Evolutionary conservation across 2,329 filamentous ascomycete genomes (phyloP), one percentile per base, ranked within the genome.

Genomic region (Penicillium hesseltinei): DNA sequence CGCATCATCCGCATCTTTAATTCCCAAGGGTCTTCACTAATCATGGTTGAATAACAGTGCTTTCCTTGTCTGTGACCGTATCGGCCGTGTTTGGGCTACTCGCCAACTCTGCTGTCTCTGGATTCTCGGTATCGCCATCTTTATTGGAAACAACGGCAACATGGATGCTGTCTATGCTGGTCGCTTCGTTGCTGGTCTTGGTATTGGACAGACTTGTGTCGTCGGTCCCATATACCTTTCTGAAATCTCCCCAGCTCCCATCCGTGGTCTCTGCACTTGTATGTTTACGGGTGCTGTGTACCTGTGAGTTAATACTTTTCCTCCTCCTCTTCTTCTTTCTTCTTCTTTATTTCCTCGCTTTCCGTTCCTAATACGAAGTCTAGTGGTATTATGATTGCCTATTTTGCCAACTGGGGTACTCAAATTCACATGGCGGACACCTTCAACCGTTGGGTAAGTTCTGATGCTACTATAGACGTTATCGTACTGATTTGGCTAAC

Each of bases 251-350:
- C 83, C 11, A 77, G 88, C 57, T 88, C 86, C 86, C 85, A 89
- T 67, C 87, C 82, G 87, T 53, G 87, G 88, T 62, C 81, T 91
- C 25, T 90, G 87, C 68, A 88, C 87, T 3, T 85, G 83, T 65
- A 79, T 84, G 35, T 88, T 88, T 71, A 82, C 84, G 4, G 85
- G 84, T 2, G 78, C 86, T 44, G 88, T 91, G 17, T 91, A 91
- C 66, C 73, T 89, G 51, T 57, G 10, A 57, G 55, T 57, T 38
- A 8, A 35, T 51, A 9, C 11, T 33, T 5, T 13, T n/a, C n/a
- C n/a, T n/a, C n/a, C n/a, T n/a, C n/a, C n/a, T n/a, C n/a, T n/a
- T n/a, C n/a, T n/a, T n/a, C n/a, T n/a, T n/a, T n/a, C 13, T n/a
- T 21, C 29, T 40, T 23, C 2, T 5, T 21, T 23, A 2, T 38